Conservation (phyloP, 352 stramenopile genomes). For the Hyaloperonospora arabidopsidis region DNA sequence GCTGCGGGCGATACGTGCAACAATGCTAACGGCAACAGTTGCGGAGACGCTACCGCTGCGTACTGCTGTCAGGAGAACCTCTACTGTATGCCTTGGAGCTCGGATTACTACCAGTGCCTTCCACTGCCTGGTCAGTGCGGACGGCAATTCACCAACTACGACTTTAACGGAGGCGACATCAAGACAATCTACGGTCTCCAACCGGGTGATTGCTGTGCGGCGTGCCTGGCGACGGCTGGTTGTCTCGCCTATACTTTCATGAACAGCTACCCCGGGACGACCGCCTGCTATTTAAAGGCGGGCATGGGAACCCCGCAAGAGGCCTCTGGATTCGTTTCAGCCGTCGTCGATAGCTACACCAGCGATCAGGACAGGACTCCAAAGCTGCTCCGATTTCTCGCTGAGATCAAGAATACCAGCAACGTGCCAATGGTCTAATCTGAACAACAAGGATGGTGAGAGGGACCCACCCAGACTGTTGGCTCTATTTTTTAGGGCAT, state of each 20-base stretch:
- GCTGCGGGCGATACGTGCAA: slow-evolving; percentile 7
- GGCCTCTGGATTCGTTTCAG: slow-evolving; percentile 18
- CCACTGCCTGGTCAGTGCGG: slow-evolving; percentile 22
- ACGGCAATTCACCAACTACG: slow-evolving; percentile 29
- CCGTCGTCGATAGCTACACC: slow-evolving; percentile 25
- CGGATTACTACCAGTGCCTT: slow-evolving; percentile 39
- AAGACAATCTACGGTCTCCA: slow-evolving; percentile 27
- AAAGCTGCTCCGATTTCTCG: slow-evolving; percentile 9
- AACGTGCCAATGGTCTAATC: no score
- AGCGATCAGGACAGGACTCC: slow-evolving; percentile 22
- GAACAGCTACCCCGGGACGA: slow-evolving; percentile 29
- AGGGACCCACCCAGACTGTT: no score
- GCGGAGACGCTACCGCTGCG: slow-evolving; percentile 5
- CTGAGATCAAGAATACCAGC: neutral
- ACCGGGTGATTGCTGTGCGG: slow-evolving; percentile 31
- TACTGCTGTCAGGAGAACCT: slow-evolving; percentile 34
- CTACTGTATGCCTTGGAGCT: slow-evolving; percentile 47
- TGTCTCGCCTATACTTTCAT: slow-evolving; percentile 48
- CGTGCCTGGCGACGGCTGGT: slow-evolving; percentile 26
- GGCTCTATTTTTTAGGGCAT: no score
- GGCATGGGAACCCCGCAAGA: slow-evolving; percentile 16
- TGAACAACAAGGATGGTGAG: no score
- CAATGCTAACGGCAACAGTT: slow-evolving; percentile 14
- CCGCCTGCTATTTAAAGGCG: slow-evolving; percentile 30
- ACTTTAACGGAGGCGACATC: slow-evolving; percentile 37